Evolutionary conservation across 345 rosid genomes (phyloP).

Genomic region (Psidium friedrichsthalianum): DNA sequence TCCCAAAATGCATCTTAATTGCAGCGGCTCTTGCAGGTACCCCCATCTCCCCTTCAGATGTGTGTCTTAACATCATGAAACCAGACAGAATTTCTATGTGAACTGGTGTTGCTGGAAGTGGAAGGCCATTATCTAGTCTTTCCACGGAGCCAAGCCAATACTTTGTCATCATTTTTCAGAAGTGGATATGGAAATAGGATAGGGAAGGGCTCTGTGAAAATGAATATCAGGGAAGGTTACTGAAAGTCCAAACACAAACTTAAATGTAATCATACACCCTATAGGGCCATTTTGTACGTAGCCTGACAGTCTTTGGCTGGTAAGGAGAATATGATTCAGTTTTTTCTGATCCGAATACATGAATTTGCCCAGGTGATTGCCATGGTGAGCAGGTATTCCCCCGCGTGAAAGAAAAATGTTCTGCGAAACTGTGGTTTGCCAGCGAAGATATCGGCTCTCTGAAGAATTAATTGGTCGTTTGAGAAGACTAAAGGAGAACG

Average conservation of each 20-base stretch:
- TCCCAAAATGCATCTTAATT: constrained; percentile 91
- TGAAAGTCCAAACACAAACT: neutral
- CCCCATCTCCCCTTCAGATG: neutral
- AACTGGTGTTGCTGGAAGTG: neutral
- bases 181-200: neutral
- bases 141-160: neutral
- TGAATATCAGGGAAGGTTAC: neutral
- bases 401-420: constrained; percentile 77
- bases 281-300: neutral
- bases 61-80: neutral
- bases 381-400: constrained; percentile 97
- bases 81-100: neutral
- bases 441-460: constrained; percentile 41
- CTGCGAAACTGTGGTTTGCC: constrained; percentile 62
- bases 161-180: neutral
- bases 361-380: constrained; percentile 58
- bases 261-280: neutral
- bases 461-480: constrained; percentile 80
- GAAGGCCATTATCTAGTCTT: neutral
- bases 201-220: neutral
- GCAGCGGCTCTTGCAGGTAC: constrained; percentile 90
- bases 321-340: neutral
- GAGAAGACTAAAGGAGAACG: constrained; percentile 84
- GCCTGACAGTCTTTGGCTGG: neutral
- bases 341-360: neutral